phyloP scores from a whole-genome alignment of 225 moss, liverwort and hornwort species.

The Physcomitrellopsis africana region DNA sequence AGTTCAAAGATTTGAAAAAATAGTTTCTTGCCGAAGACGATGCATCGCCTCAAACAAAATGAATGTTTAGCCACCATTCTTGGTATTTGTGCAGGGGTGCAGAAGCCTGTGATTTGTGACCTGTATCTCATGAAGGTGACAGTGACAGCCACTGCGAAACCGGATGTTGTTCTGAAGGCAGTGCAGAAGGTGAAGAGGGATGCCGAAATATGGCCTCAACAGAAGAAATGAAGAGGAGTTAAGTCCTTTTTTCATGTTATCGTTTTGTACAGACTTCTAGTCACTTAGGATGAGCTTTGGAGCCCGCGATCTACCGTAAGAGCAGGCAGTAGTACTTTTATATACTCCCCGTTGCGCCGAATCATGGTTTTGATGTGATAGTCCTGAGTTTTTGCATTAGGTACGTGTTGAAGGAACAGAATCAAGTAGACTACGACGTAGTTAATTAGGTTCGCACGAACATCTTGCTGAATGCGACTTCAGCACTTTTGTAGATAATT shows the following conservation, averaged over 20 bases:
- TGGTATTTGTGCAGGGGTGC: constrained; percentile 32
- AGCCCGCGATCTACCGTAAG: constrained; percentile 3
- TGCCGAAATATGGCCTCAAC: constrained; percentile 47
- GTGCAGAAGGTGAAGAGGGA: constrained; percentile 45
- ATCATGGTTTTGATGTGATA: background rate
- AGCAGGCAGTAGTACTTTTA: background rate
- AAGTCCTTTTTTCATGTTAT: background rate
- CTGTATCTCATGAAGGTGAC: constrained; percentile 39
- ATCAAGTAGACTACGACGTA: background rate
- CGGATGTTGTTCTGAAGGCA: constrained; percentile 46
- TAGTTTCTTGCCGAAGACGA: background rate
- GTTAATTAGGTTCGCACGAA: background rate
- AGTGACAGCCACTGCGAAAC: constrained; percentile 46
- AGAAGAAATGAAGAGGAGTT: constrained; percentile 27
- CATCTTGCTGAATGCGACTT: background rate
- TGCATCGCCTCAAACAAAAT: background rate
- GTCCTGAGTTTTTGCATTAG: background rate
- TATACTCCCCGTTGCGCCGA: background rate
- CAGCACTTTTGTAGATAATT: constrained; percentile 12
- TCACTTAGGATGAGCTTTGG: background rate
- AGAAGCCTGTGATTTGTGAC: constrained; percentile 45
- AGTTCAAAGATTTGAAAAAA: background rate
- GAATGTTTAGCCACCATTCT: background rate
- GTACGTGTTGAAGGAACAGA: constrained; percentile 9
- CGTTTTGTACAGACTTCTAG: constrained; percentile 29